These are phyloP conservation scores for Cladosporium velox DNA, from an alignment of 2,329 filamentous ascomycete genomes.

Conservation along the genomic window DNA sequence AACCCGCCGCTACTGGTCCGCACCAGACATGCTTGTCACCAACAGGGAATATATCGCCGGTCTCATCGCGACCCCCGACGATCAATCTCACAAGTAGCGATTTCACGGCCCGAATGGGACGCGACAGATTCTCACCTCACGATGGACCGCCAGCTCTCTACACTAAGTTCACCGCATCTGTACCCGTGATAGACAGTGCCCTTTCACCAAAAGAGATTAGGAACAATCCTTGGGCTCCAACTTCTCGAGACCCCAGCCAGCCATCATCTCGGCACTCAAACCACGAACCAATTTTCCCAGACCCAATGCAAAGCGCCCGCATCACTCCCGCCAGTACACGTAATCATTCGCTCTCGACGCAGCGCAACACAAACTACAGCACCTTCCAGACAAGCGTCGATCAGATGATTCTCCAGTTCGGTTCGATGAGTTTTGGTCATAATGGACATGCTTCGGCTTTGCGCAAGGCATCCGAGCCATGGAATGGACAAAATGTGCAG, in stretches of 20 bases:
- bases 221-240: conserved; percentile 8
- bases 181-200: conserved; percentile 27
- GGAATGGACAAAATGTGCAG: conserved; percentile 3
- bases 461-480: conserved; percentile 14
- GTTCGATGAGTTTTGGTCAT: conserved; percentile 26
- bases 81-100: conserved; percentile 31
- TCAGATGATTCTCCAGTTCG: conserved; percentile 41
- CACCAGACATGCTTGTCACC: conserved; percentile 16
- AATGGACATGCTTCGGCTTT: conserved; percentile 16
- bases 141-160: conserved; percentile 36
- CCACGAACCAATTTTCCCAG: conserved; percentile 33
- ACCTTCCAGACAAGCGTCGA: conserved; percentile 44
- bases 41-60: conserved; percentile 28
- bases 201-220: conserved; percentile 19
- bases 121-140: conserved; percentile 25
- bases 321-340: conserved; percentile 30
- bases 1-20: conserved; percentile 29
- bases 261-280: conserved; percentile 58
- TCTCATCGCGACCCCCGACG: conserved; percentile 28
- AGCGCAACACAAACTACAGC: conserved; percentile 44
- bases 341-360: conserved; percentile 51
- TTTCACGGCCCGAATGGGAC: conserved; percentile 4
- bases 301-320: background rate
- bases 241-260: conserved; percentile 57
- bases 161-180: conserved; percentile 37